Percentiles rank a stretch among this genome's conserved stretches.
Evolutionary conservation across 2,329 filamentous ascomycete genomes (phyloP).

Genomic region (Talaromyces islandicus): DNA sequence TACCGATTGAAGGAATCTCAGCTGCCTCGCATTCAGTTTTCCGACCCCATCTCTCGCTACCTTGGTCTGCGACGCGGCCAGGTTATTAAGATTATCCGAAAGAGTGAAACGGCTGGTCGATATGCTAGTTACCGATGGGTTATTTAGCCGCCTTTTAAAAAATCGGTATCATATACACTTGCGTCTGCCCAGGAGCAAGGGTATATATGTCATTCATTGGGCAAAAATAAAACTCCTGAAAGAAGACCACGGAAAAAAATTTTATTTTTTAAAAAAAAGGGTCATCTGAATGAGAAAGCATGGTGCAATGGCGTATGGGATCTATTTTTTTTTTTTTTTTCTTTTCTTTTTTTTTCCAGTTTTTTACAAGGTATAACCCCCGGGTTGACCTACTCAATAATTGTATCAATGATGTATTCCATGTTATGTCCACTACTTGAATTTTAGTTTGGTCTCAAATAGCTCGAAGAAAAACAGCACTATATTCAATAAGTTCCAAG

Average conservation of each 20-base stretch:
- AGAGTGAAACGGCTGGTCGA: conserved; percentile 87
- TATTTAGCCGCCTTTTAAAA: conserved; percentile 24
- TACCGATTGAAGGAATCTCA: conserved; percentile 98
- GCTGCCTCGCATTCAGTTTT: conserved; percentile 82
- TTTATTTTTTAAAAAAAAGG: neutral
- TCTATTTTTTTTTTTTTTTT: neutral
- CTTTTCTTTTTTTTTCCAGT: neutral
- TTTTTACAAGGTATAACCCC: neutral
- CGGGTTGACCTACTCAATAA: neutral
- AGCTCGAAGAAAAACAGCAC: neutral
- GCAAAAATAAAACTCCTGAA: neutral
- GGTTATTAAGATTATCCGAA: conserved; percentile 97
- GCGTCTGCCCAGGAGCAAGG: neutral
- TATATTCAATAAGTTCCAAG: neutral
- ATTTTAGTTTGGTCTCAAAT: neutral
- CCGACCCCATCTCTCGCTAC: conserved; percentile 89
- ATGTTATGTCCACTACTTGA: neutral
- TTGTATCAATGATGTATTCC: neutral
- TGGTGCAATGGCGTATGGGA: neutral
- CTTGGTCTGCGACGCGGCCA: conserved; percentile 83
- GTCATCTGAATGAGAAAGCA: neutral
- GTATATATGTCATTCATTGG: neutral
- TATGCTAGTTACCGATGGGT: conserved; percentile 90
- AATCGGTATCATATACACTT: neutral
- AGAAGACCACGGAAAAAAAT: neutral